phyloP scores from a whole-genome alignment of 768 basidiomycete genomes.

The Lactifluus rugatus region DNA sequence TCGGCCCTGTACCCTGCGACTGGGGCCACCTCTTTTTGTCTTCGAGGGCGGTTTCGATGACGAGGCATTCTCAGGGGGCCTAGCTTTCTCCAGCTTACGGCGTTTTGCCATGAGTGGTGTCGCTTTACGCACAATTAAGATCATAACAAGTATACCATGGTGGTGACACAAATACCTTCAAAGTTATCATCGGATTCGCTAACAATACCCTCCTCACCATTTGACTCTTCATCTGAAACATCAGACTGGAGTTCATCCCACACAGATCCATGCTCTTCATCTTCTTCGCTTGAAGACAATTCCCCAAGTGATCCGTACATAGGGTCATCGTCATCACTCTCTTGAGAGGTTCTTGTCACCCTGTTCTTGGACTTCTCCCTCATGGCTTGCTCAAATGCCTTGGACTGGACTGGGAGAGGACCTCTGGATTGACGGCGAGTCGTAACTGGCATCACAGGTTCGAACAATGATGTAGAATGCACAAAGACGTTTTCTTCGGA shows the following conservation, averaged over 20 bases:
- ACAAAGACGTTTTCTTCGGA: neutral
- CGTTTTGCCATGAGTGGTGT: neutral
- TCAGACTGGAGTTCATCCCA: neutral
- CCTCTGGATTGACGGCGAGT: conserved; percentile 6
- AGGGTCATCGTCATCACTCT: conserved; percentile 1
- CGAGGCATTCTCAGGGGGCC: neutral
- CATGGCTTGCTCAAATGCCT: neutral
- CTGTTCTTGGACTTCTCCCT: neutral
- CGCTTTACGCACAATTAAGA: neutral
- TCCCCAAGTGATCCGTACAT: neutral
- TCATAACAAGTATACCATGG: neutral
- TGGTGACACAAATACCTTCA: neutral
- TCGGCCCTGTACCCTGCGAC: conserved; percentile 9
- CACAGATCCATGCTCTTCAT: neutral
- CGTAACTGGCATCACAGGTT: conserved; percentile 3
- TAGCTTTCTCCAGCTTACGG: neutral
- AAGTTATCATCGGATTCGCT: neutral
- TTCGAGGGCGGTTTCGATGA: neutral
- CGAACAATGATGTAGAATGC: neutral
- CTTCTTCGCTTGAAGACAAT: conserved; percentile 1
- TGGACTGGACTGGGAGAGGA: neutral
- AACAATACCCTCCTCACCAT: neutral
- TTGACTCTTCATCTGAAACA: neutral
- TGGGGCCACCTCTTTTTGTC: neutral
- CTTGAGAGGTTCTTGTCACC: neutral